Evolutionary conservation across 805 yeast genomes (phyloP).

Genomic region (Komagataella phaffii): DNA sequence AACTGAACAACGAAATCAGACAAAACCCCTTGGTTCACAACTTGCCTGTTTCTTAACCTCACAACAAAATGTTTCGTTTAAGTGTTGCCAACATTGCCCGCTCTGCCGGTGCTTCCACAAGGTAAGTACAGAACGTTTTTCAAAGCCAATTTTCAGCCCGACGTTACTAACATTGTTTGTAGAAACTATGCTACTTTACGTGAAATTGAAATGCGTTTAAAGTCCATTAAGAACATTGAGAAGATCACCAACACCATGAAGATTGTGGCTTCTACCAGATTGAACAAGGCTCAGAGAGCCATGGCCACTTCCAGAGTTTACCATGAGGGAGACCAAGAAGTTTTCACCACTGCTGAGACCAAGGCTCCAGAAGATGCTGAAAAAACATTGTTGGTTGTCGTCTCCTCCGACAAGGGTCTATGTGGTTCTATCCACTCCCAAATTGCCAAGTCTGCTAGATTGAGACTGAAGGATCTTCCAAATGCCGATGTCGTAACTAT

Average conservation of each 20-base stretch:
- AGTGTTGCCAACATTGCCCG: slow-evolving; percentile 40
- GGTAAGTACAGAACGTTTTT: slow-evolving; percentile 25
- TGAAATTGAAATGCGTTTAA: slow-evolving; percentile 96
- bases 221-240: slow-evolving; percentile 97
- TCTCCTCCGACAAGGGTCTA: slow-evolving; percentile 94
- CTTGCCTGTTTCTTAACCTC: not conserved
- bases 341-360: slow-evolving; percentile 75
- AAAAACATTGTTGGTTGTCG: slow-evolving; percentile 71
- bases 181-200: slow-evolving; percentile 97
- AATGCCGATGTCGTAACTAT: slow-evolving; percentile 71
- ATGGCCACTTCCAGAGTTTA: slow-evolving; percentile 80
- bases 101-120: slow-evolving; percentile 24
- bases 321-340: slow-evolving; percentile 67
- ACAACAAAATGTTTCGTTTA: slow-evolving; percentile 33
- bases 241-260: slow-evolving; percentile 99
- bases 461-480: slow-evolving; percentile 44
- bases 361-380: slow-evolving; percentile 31
- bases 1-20: not conserved
- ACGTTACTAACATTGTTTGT: not conserved
- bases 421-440: slow-evolving; percentile 98
- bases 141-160: not conserved
- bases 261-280: slow-evolving; percentile 96
- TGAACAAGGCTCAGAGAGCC: slow-evolving; percentile 90
- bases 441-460: slow-evolving; percentile 79
- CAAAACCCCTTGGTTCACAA: not conserved